Evolutionary conservation across 2,329 filamentous ascomycete genomes (phyloP), one percentile per base, ranked within the genome.

Genomic region (Biscogniauxia mediterranea): DNA sequence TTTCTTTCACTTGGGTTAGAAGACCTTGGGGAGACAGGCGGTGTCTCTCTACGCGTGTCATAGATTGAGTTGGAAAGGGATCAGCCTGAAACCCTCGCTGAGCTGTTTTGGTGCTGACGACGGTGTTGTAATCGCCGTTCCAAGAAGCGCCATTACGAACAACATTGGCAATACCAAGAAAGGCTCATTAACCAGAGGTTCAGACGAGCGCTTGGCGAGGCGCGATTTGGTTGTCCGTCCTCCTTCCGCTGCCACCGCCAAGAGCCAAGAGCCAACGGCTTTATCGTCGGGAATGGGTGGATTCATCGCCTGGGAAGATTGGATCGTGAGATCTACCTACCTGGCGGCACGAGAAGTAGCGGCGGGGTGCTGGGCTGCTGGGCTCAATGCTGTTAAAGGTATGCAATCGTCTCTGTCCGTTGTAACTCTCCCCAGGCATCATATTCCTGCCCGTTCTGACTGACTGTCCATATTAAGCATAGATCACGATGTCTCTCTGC

Each of bases 101-200:
- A n/a, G 32, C 38, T 46, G 54, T 46, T 11, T 46, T n/a, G 15
- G 17, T 60, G 56, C 59, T 63, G 63, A 62, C 61, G 63, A 50
- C 28, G 21, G 42, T 51, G 25, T 56, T 50, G 42, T 42, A 26
- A 17, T 56, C 42, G 42, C 50, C 42, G 25, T 42, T 20, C 57
- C 20, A 54, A 49, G 32, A 55, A 55, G 38, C 21, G 52, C 23
- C 50, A 51, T 20, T 38, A 23, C 23, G 20, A 66, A 61, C 57
- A 64, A 61, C 61, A 64, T 65, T 64, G 66, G 59, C 64, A 67
- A 66, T 68, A 68, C 66, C 66, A 68, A 68, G 66, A 68, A 62
- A 56, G 54, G 55, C 58, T 67, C 64, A 66, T 66, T 62, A 66
- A 62, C 57, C 55, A 58, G 56, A 54, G 56, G 59, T 63, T 64